These are phyloP conservation scores for Kwoniella heveanensis DNA, from an alignment of 768 basidiomycete genomes.

Conservation along the genomic window DNA sequence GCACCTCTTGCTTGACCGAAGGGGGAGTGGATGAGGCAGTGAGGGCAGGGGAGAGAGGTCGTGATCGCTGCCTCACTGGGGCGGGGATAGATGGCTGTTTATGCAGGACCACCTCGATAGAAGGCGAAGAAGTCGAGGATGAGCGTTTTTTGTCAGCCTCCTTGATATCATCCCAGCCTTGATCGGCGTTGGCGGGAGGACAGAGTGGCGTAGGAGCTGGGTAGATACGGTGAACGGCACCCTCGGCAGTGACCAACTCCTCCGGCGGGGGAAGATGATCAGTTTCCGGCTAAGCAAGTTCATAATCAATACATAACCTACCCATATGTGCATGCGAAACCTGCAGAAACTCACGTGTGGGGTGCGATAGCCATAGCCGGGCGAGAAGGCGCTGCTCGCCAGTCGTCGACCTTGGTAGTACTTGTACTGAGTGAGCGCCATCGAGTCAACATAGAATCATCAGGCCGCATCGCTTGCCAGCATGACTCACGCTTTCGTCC, in stretches of 20 bases:
- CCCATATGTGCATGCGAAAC: neutral
- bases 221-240: conserved; percentile 23
- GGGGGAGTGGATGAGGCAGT: neutral
- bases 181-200: conserved; percentile 24
- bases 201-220: conserved; percentile 34
- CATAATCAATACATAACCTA: neutral
- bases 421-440: no score
- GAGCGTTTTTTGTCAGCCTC: neutral
- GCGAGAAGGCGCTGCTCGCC: conserved; percentile 16
- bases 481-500: no score
- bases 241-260: conserved; percentile 10
- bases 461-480: no score
- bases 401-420: conserved; percentile 7
- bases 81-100: neutral
- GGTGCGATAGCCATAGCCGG: conserved; percentile 24
- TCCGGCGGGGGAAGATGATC: conserved; percentile 12
- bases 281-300: neutral
- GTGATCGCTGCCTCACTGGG: neutral
- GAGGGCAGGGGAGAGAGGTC: conserved; percentile 1
- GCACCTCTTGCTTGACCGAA: neutral
- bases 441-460: no score
- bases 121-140: neutral
- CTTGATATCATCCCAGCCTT: conserved; percentile 28
- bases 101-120: neutral
- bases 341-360: conserved; percentile 19